Conservation (phyloP, 2,329 filamentous ascomycete genomes). For the Cyanodermella asteris region DNA sequence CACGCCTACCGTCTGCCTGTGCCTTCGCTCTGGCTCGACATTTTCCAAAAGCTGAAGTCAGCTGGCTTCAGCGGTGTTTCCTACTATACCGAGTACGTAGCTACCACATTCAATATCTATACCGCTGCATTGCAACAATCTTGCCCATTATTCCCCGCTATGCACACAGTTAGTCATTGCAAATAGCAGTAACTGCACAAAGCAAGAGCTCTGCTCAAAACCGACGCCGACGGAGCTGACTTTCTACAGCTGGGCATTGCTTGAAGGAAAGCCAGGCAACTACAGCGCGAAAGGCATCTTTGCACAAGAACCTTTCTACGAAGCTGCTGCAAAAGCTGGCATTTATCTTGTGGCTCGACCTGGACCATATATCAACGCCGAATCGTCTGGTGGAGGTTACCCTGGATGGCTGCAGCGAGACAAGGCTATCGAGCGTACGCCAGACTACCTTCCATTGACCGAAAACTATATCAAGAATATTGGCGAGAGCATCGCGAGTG, state of each 20-base stretch:
- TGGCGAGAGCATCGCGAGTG: constrained; percentile 44
- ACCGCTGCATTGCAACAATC: too few species aligned
- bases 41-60: constrained; percentile 67
- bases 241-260: constrained; percentile 61
- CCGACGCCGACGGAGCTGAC: too few species aligned
- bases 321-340: constrained; percentile 48
- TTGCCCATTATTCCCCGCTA: too few species aligned
- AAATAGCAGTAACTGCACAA: too few species aligned
- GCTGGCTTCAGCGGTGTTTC: constrained; percentile 61
- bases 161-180: too few species aligned
- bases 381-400: constrained; percentile 54
- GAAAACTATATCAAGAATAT: constrained; percentile 44
- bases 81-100: constrained; percentile 55
- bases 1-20: constrained; percentile 47
- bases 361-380: constrained; percentile 60
- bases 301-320: constrained; percentile 51
- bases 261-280: constrained; percentile 50
- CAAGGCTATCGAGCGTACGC: constrained; percentile 41
- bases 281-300: constrained; percentile 54
- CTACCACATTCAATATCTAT: too few species aligned
- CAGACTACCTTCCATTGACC: constrained; percentile 42
- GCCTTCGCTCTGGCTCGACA: constrained; percentile 41
- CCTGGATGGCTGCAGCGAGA: constrained; percentile 58
- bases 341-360: constrained; percentile 55
- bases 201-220: too few species aligned